Evolutionary conservation across 2,329 filamentous ascomycete species (phyloP).

Genomic region (Aspergillus intermedius): DNA sequence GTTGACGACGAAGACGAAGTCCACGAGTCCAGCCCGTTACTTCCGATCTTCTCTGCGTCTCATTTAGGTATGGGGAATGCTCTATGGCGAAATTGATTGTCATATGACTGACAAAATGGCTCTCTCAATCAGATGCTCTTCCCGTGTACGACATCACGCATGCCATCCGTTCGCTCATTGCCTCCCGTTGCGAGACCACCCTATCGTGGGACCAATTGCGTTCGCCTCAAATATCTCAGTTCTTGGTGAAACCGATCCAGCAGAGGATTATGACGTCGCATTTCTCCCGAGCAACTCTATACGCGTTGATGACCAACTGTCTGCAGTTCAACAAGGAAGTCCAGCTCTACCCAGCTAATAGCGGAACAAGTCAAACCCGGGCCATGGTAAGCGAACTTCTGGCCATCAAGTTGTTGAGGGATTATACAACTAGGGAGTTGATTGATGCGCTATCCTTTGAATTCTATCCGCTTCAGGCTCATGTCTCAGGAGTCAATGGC

Average conservation of each 20-base stretch:
- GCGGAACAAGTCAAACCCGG: constrained; percentile 74
- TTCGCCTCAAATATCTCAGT: constrained; percentile 93
- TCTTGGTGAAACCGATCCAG: constrained; percentile 90
- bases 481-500: constrained; percentile 47
- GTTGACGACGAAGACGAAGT: constrained; percentile 38
- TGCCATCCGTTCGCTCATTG: constrained; percentile 76
- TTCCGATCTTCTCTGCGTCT: constrained; percentile 74
- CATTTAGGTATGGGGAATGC: constrained; percentile 57
- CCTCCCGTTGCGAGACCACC: constrained; percentile 81
- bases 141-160: constrained; percentile 89
- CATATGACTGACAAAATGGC: background rate
- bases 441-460: constrained; percentile 94
- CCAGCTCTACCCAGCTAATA: constrained; percentile 72
- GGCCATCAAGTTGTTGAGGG: constrained; percentile 81
- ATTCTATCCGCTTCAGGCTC: constrained; percentile 83
- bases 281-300: constrained; percentile 79
- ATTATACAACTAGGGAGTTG: constrained; percentile 80
- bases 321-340: constrained; percentile 88
- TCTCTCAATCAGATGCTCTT: constrained; percentile 58
- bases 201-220: constrained; percentile 90
- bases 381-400: constrained; percentile 86
- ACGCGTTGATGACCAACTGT: constrained; percentile 87
- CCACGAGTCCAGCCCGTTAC: constrained; percentile 46
- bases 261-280: constrained; percentile 77
- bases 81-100: no score